Conservation (phyloP, 306 rosid genomes). For the Leucaena leucocephala region DNA sequence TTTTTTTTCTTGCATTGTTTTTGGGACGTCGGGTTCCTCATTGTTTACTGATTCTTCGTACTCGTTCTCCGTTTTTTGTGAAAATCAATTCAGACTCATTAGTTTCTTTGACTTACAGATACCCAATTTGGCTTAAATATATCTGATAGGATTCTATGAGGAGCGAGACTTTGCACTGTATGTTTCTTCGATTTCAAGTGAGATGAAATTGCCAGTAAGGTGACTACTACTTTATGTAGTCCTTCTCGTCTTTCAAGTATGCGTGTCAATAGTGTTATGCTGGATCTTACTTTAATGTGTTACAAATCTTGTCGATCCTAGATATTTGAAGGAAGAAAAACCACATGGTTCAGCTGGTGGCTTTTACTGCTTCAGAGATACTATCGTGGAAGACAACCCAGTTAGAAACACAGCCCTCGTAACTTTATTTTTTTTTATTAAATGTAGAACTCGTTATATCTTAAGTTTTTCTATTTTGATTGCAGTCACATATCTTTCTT, state of each 20-base stretch:
- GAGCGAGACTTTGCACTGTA: slow-evolving; percentile 93
- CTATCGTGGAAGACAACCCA: slow-evolving; percentile 90
- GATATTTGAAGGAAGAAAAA: slow-evolving; percentile 95
- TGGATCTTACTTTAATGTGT: slow-evolving; percentile 30
- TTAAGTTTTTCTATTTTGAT: slow-evolving; percentile 34
- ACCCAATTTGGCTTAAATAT: slow-evolving; percentile 84
- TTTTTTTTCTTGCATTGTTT: slow-evolving; percentile 26
- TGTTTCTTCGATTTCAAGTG: slow-evolving; percentile 91
- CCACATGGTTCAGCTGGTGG: slow-evolving; percentile 99
- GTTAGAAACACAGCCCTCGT: slow-evolving; percentile 47
- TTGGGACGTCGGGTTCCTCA: neutral
- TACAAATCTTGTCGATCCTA: slow-evolving; percentile 40
- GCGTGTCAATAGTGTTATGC: neutral
- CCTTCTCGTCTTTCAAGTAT: neutral
- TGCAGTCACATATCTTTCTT: slow-evolving; percentile 91
- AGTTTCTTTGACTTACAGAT: slow-evolving; percentile 51
- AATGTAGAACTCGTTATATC: neutral
- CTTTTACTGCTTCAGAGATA: slow-evolving; percentile 76
- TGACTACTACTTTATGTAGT: slow-evolving; percentile 36
- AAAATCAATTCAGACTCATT: slow-evolving; percentile 20
- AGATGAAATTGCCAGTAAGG: slow-evolving; percentile 94
- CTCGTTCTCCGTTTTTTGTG: slow-evolving; percentile 9
- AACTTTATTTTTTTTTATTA: neutral
- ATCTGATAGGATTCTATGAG: slow-evolving; percentile 88
- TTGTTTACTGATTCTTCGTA: neutral